Evolutionary conservation across 106 monocot species (phyloP), one percentile per base, ranked within the genome.

Genomic region (Dactylorhiza incarnata): DNA sequence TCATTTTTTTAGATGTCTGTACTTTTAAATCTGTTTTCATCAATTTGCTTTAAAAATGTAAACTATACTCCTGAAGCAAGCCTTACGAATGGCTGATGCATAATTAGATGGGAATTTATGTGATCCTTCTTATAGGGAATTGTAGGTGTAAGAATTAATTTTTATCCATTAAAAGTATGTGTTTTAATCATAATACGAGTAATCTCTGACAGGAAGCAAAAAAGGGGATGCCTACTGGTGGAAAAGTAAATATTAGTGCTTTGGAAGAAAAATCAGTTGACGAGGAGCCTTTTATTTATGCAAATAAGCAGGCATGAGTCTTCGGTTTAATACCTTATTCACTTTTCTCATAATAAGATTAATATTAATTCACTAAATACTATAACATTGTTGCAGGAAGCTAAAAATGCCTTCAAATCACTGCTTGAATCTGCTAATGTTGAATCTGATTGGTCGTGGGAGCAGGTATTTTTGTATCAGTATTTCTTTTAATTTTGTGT

Each of bases 371-470:
- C 24, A 25, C 15, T 17, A 7, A 7, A 16, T 45, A 17, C 3
- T 73, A 10, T 13, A 49, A 75, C 11, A 66, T 81, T 74, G 56
- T 72, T 84, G 58, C 71, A 99, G 97, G 97, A 99, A 66, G 97
- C 97, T 47, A 99, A 99, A 84, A 86, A 86, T 91, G 97, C 94
- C 11, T 99, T 99, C 72, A 99, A 94, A 68, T 78, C 87, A 11
- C 82, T 99, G 43, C 82, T 99, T 61, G 94, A 99, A 79, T 94
- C 91, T 44, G 87, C 78, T 53, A 91, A 99, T 91, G 94, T 94
- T 49, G 94, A 94, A 78, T 89, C 94, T 83, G 97, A 94, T 84
- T 99, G 94, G 94, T 83, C 79, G 15, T 99, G 97, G 97, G 97
- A 99, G 45, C 97, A 94, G 83, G 97, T 89, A 26, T 58, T 69